These are phyloP conservation scores for Rhodomyrtus psidioides DNA, from an alignment of 441 rosid species.

Conservation along the genomic window DNA sequence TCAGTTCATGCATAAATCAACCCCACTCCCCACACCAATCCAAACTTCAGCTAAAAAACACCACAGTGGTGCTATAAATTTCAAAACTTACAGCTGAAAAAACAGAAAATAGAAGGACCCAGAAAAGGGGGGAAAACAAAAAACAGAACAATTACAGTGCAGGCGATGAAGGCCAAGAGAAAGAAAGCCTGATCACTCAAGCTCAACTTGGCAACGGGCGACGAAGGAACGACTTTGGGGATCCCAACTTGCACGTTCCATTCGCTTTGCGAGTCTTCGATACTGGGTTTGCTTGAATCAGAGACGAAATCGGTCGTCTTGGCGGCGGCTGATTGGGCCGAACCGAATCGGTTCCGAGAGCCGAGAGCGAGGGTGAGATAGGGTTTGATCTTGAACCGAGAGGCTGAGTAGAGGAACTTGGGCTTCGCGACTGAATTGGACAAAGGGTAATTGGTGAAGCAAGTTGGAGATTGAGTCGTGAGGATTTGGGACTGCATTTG, in stretches of 20 bases:
- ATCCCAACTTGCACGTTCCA: conserved; percentile 40
- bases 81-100: neutral
- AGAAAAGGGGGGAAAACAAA: neutral
- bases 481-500: neutral
- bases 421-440: neutral
- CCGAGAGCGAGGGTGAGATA: neutral
- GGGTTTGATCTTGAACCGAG: neutral
- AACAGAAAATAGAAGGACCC: neutral
- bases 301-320: neutral
- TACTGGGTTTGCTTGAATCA: neutral
- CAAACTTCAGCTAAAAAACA: neutral
- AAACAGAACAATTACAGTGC: conserved; percentile 40
- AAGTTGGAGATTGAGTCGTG: neutral
- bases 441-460: neutral
- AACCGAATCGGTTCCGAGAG: neutral
- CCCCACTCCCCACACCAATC: neutral
- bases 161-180: conserved; percentile 66
- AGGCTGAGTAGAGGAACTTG: neutral
- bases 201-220: conserved; percentile 30
- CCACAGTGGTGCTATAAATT: neutral
- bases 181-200: conserved; percentile 65
- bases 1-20: neutral
- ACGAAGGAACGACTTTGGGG: conserved; percentile 27
- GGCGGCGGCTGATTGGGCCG: neutral
- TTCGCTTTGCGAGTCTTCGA: conserved; percentile 18